phyloP scores from a whole-genome alignment of 768 basidiomycete species.

The Candolleomyces efflorescens region DNA sequence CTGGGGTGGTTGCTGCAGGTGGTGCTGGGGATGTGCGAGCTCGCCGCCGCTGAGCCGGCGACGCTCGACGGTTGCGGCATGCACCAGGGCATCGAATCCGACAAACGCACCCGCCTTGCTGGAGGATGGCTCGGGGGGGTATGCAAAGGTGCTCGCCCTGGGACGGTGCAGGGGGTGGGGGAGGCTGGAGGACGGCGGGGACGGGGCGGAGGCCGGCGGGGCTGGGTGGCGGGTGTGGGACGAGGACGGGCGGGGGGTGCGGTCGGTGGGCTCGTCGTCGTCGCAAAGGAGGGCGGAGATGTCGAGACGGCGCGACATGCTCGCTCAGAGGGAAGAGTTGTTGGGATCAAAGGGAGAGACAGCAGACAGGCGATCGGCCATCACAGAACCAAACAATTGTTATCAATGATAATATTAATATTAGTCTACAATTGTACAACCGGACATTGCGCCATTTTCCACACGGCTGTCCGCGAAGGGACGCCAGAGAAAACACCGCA shows the following conservation, averaged over 20 bases:
- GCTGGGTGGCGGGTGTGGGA: background rate
- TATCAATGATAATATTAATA: background rate
- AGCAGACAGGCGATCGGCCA: constrained; percentile 10
- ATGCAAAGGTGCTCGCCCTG: constrained; percentile 12
- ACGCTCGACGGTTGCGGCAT: constrained; percentile 66
- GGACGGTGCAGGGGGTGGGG: constrained; percentile 12
- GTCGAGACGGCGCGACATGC: constrained; percentile 67
- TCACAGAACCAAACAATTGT: constrained; percentile 9
- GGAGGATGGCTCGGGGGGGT: constrained; percentile 18
- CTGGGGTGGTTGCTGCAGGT: background rate
- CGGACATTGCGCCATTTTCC: constrained; percentile 85
- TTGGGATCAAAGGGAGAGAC: constrained; percentile 16
- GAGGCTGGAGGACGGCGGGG: constrained; percentile 3
- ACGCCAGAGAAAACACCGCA: constrained; percentile 60
- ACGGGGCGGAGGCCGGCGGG: constrained; percentile 10
- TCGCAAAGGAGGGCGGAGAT: constrained; percentile 73
- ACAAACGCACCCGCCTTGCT: constrained; percentile 9
- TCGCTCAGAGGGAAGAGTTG: constrained; percentile 29
- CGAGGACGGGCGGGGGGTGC: constrained; percentile 16
- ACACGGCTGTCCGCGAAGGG: constrained; percentile 63
- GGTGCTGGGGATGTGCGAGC: constrained; percentile 2
- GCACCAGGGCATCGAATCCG: constrained; percentile 64
- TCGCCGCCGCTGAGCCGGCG: constrained; percentile 40
- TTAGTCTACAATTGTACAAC: constrained; percentile 57
- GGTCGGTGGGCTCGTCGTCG: constrained; percentile 21